Conservation (phyloP, 441 rosid species). For the Gossypium gossypioides region DNA sequence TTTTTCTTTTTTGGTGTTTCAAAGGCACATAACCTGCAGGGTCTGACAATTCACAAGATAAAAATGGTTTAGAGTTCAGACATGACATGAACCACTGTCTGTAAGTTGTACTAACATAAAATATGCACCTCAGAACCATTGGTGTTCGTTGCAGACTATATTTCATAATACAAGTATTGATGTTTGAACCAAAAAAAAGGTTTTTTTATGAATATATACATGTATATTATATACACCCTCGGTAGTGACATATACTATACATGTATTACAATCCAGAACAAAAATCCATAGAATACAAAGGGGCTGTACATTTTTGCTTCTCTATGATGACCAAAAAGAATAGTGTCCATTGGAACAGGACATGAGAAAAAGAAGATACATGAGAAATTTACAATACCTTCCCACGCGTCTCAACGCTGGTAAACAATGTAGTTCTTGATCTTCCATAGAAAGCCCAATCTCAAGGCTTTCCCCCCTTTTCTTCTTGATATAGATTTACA, state of each 20-base stretch:
- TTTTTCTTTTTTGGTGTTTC: not conserved
- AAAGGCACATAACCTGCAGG: not conserved
- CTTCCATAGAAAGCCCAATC: slow-evolving; percentile 64
- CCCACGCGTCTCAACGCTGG: slow-evolving; percentile 30
- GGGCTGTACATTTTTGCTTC: slow-evolving; percentile 48
- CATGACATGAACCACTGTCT: not conserved
- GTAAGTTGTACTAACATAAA: not conserved
- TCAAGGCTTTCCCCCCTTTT: slow-evolving; percentile 53
- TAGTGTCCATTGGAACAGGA: slow-evolving; percentile 19
- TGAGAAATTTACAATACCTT: slow-evolving; percentile 20
- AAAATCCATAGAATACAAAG: slow-evolving; percentile 31
- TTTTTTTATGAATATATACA: not conserved
- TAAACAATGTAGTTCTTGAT: slow-evolving; percentile 60
- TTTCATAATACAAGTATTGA: not conserved
- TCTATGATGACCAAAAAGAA: slow-evolving; percentile 9
- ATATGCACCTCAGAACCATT: not conserved
- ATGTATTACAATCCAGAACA: slow-evolving; percentile 17
- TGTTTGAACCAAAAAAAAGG: not conserved
- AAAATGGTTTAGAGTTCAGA: not conserved
- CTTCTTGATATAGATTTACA: slow-evolving; percentile 66
- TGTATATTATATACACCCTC: slow-evolving; percentile 5
- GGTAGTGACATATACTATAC: slow-evolving; percentile 9
- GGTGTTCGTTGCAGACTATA: not conserved
- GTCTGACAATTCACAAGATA: not conserved
- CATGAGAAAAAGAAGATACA: slow-evolving; percentile 27